Conservation (phyloP, 805 yeast species). For the Nakazawaea siamensis region DNA sequence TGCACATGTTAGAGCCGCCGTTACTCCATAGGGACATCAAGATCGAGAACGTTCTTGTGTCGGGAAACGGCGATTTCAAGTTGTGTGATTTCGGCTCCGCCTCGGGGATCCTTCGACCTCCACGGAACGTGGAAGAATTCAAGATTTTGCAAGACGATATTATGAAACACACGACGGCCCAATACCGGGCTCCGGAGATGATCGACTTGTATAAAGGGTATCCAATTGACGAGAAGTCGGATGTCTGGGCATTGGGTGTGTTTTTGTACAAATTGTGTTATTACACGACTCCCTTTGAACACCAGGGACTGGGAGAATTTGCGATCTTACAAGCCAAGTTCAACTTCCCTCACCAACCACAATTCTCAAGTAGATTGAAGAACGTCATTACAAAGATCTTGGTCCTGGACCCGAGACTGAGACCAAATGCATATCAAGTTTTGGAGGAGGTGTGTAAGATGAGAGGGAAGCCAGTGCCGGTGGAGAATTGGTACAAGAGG, state of each 20-base stretch:
- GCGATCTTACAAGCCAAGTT: slow-evolving; percentile 53
- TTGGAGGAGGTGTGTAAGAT: slow-evolving; percentile 60
- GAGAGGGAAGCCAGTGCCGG: slow-evolving; percentile 40
- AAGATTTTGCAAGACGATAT: slow-evolving; percentile 57
- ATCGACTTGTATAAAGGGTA: slow-evolving; percentile 58
- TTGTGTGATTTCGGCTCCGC: slow-evolving; percentile 82
- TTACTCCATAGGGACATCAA: slow-evolving; percentile 74
- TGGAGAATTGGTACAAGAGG: slow-evolving; percentile 27
- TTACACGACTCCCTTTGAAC: slow-evolving; percentile 78
- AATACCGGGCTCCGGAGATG: slow-evolving; percentile 82
- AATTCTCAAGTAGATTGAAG: slow-evolving; percentile 53
- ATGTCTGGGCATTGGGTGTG: slow-evolving; percentile 80
- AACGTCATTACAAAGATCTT: slow-evolving; percentile 55
- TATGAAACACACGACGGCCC: slow-evolving; percentile 77
- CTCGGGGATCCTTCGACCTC: slow-evolving; percentile 54
- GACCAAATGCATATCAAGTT: slow-evolving; percentile 70
- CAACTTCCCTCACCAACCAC: slow-evolving; percentile 46
- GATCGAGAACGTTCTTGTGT: slow-evolving; percentile 70
- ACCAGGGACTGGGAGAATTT: slow-evolving; percentile 32
- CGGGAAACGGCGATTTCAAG: slow-evolving; percentile 50
- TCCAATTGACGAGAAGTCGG: slow-evolving; percentile 76
- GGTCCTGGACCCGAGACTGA: slow-evolving; percentile 55
- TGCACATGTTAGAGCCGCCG: slow-evolving; percentile 68
- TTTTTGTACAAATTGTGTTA: slow-evolving; percentile 72
- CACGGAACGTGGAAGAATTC: slow-evolving; percentile 53